Percentiles rank a stretch among this genome's conserved stretches.
phyloP scores from a whole-genome alignment of 2,329 filamentous ascomycete species.

The Claviceps arundinis region DNA sequence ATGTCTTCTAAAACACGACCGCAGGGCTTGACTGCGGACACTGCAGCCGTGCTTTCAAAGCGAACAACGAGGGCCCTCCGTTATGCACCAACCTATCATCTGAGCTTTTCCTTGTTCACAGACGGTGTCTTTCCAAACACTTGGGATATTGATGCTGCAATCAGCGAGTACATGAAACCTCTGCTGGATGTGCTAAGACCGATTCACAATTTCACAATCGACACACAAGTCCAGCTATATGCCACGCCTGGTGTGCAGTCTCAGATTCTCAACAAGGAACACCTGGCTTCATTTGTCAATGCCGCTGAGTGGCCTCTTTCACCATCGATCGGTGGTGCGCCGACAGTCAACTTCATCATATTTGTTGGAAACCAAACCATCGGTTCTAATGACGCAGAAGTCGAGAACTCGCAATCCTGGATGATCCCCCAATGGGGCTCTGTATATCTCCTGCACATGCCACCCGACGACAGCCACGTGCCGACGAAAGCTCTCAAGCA shows the following conservation, averaged over 20 bases:
- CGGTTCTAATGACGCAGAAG: conserved; percentile 25
- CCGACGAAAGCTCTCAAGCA: conserved; percentile 55
- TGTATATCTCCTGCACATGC: conserved; percentile 44
- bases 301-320: conserved; percentile 95
- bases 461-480: conserved; percentile 35
- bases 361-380: conserved; percentile 76
- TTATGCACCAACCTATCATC: conserved; percentile 85
- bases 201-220: conserved; percentile 91
- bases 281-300: conserved; percentile 90
- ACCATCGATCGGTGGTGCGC: conserved; percentile 82
- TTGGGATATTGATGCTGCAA: conserved; percentile 79
- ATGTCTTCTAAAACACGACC: conserved; percentile 34
- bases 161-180: conserved; percentile 69
- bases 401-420: conserved; percentile 54
- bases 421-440: conserved; percentile 91
- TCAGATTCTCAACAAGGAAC: conserved; percentile 63
- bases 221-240: conserved; percentile 92
- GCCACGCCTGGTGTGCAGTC: conserved; percentile 54
- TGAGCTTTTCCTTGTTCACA: conserved; percentile 92
- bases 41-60: conserved; percentile 44
- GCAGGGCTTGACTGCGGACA: conserved; percentile 34
- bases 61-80: conserved; percentile 77
- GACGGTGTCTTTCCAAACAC: conserved; percentile 63
- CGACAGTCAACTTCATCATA: conserved; percentile 90
- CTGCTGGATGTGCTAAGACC: conserved; percentile 64